Evolutionary conservation across 1,284 basidiomycete genomes (phyloP).

Genomic region (Hemileia vastatrix): DNA sequence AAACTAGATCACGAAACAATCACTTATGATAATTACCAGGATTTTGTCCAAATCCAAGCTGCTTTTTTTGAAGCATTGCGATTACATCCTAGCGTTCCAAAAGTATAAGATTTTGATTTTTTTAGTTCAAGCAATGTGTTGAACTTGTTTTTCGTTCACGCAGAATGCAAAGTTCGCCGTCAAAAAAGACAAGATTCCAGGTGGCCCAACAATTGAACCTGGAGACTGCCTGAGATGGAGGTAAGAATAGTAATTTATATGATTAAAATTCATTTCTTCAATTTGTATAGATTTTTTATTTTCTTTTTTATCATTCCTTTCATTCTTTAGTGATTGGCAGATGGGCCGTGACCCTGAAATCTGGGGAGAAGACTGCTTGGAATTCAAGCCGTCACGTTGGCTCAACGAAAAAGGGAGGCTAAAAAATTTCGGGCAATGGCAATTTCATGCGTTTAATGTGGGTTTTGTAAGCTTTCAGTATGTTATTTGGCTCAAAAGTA

Average conservation of each 20-base stretch:
- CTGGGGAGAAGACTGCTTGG: constrained; percentile 25
- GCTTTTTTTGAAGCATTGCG: constrained; percentile 28
- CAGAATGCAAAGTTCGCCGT: constrained; percentile 24
- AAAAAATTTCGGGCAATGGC: constrained; percentile 20
- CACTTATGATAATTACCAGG: constrained; percentile 23
- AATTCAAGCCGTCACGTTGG: constrained; percentile 28
- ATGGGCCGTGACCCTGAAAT: constrained; percentile 27
- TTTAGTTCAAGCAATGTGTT: no score
- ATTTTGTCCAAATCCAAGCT: constrained; percentile 24
- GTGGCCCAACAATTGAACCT: constrained; percentile 15
- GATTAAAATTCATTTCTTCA: background rate
- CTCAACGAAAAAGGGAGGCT: constrained; percentile 16
- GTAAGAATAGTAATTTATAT: background rate
- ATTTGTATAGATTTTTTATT: background rate
- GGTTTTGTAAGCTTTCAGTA: background rate
- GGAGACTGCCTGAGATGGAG: constrained; percentile 21
- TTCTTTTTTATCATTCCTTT: background rate
- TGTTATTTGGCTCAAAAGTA: background rate
- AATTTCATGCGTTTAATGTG: constrained; percentile 23
- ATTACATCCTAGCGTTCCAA: constrained; percentile 27
- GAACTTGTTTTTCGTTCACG: background rate
- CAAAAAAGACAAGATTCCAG: constrained; percentile 21
- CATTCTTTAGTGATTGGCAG: constrained; percentile 28
- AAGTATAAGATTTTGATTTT: no score
- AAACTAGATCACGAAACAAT: constrained; percentile 11